Conservation (phyloP, 805 yeast species). For the Citeromyces nyonsensis region DNA sequence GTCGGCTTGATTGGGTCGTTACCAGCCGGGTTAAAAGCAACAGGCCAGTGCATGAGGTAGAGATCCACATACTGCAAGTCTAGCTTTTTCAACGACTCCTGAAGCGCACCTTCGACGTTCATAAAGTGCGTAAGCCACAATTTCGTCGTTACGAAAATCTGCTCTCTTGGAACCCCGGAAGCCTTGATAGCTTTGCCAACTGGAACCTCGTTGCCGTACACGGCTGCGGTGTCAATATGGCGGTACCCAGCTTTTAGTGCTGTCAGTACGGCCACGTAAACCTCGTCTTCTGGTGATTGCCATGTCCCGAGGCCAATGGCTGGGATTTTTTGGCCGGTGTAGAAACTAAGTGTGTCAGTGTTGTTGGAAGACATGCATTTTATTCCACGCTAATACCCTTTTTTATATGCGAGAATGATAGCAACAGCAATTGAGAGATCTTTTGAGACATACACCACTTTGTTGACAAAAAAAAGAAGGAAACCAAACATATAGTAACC, state of each 20-base stretch:
- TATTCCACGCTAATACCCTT: no score
- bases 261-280: slow-evolving; percentile 33
- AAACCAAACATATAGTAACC: no score
- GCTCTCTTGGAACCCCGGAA: slow-evolving; percentile 24
- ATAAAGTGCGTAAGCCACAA: slow-evolving; percentile 28
- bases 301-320: slow-evolving; percentile 65
- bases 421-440: no score
- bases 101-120: slow-evolving; percentile 29
- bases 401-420: no score
- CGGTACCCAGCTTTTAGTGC: slow-evolving; percentile 56
- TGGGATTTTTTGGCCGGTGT: slow-evolving; percentile 51
- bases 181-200: slow-evolving; percentile 48
- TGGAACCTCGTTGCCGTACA: slow-evolving; percentile 51
- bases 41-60: slow-evolving; percentile 58
- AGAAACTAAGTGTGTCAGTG: slow-evolving; percentile 17
- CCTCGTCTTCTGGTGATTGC: slow-evolving; percentile 34
- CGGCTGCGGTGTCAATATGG: slow-evolving; percentile 64
- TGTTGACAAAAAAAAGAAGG: no score
- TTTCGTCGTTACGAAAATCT: slow-evolving; percentile 50
- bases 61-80: slow-evolving; percentile 49
- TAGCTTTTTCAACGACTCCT: slow-evolving; percentile 31
- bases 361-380: slow-evolving; percentile 2
- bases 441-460: no score
- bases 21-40: slow-evolving; percentile 18
- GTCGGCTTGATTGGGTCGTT: slow-evolving; percentile 14